Percentiles rank a stretch among this genome's conserved stretches.
Conservation (phyloP, 2,329 filamentous ascomycete species). For the Monosporascus sp. region DNA sequence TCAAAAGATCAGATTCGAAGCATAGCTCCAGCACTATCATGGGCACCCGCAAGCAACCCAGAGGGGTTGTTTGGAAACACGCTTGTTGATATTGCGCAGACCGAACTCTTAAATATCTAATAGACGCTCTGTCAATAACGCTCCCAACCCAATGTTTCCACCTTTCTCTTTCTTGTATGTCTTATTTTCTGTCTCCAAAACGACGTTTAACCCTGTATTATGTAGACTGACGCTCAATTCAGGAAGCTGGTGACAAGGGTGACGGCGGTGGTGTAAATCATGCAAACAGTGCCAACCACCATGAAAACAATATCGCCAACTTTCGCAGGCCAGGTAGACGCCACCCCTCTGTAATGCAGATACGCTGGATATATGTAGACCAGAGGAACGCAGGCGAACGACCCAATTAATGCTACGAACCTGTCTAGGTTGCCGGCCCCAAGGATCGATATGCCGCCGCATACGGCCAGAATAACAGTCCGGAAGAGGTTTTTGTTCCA, state of each 20-base stretch:
- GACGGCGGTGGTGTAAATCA: slow-evolving; percentile 66
- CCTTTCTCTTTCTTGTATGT: too few relatives aligned
- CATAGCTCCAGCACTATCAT: too few relatives aligned
- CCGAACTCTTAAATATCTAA: too few relatives aligned
- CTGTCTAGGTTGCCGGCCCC: slow-evolving; percentile 67
- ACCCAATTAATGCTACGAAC: slow-evolving; percentile 70
- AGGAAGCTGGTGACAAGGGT: slow-evolving; percentile 45
- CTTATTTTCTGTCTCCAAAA: too few relatives aligned
- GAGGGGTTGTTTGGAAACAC: too few relatives aligned
- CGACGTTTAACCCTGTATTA: too few relatives aligned
- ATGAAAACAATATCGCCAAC: slow-evolving; percentile 58
- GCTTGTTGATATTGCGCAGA: too few relatives aligned
- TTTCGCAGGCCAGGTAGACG: slow-evolving; percentile 50
- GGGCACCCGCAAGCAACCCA: too few relatives aligned
- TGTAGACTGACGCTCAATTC: neutral
- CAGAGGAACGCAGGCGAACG: slow-evolving; percentile 67
- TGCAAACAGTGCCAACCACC: slow-evolving; percentile 56
- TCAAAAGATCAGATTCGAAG: too few relatives aligned
- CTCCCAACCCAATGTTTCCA: too few relatives aligned
- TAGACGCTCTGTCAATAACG: too few relatives aligned
- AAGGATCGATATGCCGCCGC: slow-evolving; percentile 55
- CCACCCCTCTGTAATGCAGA: slow-evolving; percentile 64
- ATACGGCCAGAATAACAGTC: slow-evolving; percentile 49
- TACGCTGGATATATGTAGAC: slow-evolving; percentile 74
- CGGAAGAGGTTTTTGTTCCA: slow-evolving; percentile 73